Percentiles rank a stretch among this genome's conserved stretches.
Evolutionary conservation across 2,329 filamentous ascomycete species (phyloP).

Genomic region (Akanthomyces lecanii): DNA sequence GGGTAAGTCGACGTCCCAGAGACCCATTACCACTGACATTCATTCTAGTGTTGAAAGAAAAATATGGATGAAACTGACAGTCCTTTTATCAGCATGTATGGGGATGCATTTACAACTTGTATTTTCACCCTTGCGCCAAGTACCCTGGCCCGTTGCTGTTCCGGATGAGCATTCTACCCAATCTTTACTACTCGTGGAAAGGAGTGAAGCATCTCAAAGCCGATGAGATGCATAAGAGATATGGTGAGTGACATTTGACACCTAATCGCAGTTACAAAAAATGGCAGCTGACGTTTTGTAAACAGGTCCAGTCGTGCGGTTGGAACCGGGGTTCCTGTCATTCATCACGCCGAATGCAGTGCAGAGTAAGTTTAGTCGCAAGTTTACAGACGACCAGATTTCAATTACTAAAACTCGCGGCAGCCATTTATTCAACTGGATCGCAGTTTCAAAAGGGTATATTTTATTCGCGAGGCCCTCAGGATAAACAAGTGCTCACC

Average conservation of each 20-base stretch:
- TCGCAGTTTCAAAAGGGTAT: background rate
- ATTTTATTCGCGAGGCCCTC: background rate
- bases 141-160: conserved; percentile 4
- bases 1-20: background rate
- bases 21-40: background rate
- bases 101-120: conserved; percentile 6
- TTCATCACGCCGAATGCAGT: background rate
- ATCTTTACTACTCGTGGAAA: conserved; percentile 7
- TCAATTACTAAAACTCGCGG: background rate
- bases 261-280: background rate
- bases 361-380: background rate
- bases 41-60: background rate
- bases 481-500: background rate
- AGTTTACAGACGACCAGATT: background rate
- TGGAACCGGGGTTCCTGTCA: background rate
- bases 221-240: background rate
- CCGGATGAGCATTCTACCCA: conserved; percentile 2
- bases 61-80: background rate
- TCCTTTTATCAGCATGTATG: background rate
- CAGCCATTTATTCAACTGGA: background rate
- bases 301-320: background rate
- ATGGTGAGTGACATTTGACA: background rate
- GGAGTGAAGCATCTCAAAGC: conserved; percentile 4
- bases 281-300: background rate
- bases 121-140: conserved; percentile 3